phyloP scores from a whole-genome alignment of 352 stramenopile genomes.

The Globisporangium abappressorium region DNA sequence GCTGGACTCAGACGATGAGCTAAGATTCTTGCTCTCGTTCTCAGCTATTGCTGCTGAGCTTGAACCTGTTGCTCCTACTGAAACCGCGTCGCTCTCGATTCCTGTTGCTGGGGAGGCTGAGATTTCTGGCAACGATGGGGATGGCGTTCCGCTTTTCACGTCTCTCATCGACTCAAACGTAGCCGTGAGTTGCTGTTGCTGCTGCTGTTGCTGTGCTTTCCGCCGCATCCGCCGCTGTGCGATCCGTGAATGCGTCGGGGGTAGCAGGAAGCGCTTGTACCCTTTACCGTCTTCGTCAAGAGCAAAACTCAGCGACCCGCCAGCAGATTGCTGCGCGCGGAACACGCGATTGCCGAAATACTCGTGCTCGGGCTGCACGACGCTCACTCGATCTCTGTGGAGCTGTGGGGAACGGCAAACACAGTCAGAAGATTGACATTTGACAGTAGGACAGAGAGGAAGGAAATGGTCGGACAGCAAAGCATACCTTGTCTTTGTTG shows the following conservation, averaged over 20 bases:
- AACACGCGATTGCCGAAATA: conserved; percentile 32
- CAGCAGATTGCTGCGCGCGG: conserved; percentile 27
- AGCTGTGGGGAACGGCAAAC: conserved; percentile 28
- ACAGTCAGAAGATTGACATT: neutral
- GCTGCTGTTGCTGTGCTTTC: conserved; percentile 28
- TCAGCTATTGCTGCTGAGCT: conserved; percentile 19
- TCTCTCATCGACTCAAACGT: conserved; percentile 16
- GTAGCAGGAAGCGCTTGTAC: conserved; percentile 37
- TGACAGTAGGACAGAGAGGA: neutral
- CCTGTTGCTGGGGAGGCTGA: neutral
- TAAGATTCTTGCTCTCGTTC: conserved; percentile 55
- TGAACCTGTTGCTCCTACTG: neutral
- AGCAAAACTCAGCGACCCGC: conserved; percentile 13
- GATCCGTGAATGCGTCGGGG: conserved; percentile 26
- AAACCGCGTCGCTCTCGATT: conserved; percentile 12
- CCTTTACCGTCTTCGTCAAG: conserved; percentile 47
- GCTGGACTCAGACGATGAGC: conserved; percentile 73
- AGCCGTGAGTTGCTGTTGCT: conserved; percentile 8
- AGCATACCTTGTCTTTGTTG: conserved; percentile 72
- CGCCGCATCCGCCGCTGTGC: conserved; percentile 34
- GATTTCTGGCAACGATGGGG: conserved; percentile 16
- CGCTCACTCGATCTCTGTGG: conserved; percentile 55
- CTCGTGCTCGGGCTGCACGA: conserved; percentile 66
- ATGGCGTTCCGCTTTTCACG: conserved; percentile 21
- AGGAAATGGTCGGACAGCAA: neutral